phyloP scores from a whole-genome alignment of 169 alveolate species.

The Sarcocystis neurona region DNA sequence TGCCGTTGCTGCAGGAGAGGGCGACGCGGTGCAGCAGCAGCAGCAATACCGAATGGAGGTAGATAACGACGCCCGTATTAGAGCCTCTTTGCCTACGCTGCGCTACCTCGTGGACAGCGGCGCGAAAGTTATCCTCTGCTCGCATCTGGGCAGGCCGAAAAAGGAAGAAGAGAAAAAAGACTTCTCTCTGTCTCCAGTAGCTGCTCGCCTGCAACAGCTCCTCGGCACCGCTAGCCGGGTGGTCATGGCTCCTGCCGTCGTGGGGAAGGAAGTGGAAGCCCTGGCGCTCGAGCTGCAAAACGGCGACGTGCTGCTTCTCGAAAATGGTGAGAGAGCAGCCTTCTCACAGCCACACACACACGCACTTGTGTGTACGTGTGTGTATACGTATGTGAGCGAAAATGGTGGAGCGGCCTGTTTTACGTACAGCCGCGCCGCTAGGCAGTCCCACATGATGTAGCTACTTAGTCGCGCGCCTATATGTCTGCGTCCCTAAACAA shows the following conservation, averaged over 20 bases:
- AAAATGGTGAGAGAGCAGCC: constrained; percentile 92
- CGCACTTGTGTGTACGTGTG: too few relatives aligned
- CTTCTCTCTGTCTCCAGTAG: constrained; percentile 73
- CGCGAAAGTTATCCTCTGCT: constrained; percentile 85
- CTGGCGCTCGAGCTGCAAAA: constrained; percentile 77
- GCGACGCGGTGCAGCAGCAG: constrained; percentile 46
- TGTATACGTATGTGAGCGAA: not conserved
- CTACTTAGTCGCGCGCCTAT: not conserved
- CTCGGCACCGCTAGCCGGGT: constrained; percentile 79
- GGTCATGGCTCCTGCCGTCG: constrained; percentile 88
- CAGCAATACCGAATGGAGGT: constrained; percentile 57
- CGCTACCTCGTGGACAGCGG: constrained; percentile 86
- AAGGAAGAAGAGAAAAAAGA: constrained; percentile 60
- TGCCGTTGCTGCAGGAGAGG: too few relatives aligned
- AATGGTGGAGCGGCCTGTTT: not conserved
- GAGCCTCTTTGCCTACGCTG: constrained; percentile 91
- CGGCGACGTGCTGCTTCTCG: constrained; percentile 91
- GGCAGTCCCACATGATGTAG: not conserved
- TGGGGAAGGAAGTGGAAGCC: constrained; percentile 87
- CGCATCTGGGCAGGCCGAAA: constrained; percentile 76
- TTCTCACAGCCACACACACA: too few relatives aligned
- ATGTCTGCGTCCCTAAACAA: too few relatives aligned
- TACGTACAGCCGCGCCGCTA: not conserved
- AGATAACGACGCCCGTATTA: constrained; percentile 89
- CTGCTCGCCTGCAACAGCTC: constrained; percentile 72